Conservation (phyloP, 805 yeast genomes). For the Candida dendrica region DNA sequence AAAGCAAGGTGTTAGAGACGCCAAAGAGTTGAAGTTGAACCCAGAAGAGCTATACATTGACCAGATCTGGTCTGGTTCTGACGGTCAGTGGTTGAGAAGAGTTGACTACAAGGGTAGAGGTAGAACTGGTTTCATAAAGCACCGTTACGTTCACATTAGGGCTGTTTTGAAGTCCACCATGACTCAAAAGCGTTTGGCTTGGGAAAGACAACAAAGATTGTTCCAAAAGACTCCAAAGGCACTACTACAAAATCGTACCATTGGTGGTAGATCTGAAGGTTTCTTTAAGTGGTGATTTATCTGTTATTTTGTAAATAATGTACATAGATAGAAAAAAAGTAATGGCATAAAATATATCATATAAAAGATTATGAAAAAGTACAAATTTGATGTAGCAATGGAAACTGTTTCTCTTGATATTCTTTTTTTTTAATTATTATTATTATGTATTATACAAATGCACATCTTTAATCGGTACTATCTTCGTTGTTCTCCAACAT, state of each 20-base stretch:
- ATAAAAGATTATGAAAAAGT: too few species aligned
- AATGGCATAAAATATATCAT: not conserved
- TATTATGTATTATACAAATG: not conserved
- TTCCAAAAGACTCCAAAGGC: slow-evolving; percentile 34
- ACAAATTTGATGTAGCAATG: not conserved
- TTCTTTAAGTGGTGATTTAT: slow-evolving; percentile 46
- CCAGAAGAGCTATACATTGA: slow-evolving; percentile 61
- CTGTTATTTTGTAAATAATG: not conserved
- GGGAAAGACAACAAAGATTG: slow-evolving; percentile 47
- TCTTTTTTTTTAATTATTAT: not conserved
- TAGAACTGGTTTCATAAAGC: slow-evolving; percentile 70
- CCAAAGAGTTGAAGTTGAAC: slow-evolving; percentile 49
- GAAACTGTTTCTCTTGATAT: too few species aligned
- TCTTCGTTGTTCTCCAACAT: slow-evolving; percentile 42
- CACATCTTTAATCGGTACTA: slow-evolving; percentile 26
- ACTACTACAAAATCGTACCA: slow-evolving; percentile 36
- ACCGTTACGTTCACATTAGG: slow-evolving; percentile 74
- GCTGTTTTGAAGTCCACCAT: slow-evolving; percentile 65
- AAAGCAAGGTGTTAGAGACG: slow-evolving; percentile 65
- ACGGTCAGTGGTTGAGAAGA: slow-evolving; percentile 66
- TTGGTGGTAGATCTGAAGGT: slow-evolving; percentile 30
- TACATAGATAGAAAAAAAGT: not conserved
- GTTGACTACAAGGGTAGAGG: slow-evolving; percentile 87
- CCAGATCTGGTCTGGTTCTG: slow-evolving; percentile 89
- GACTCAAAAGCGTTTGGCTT: slow-evolving; percentile 52